Base-by-base conservation (phyloP, 352 stramenopile species). In the Phytophthora lateralis region DNA sequence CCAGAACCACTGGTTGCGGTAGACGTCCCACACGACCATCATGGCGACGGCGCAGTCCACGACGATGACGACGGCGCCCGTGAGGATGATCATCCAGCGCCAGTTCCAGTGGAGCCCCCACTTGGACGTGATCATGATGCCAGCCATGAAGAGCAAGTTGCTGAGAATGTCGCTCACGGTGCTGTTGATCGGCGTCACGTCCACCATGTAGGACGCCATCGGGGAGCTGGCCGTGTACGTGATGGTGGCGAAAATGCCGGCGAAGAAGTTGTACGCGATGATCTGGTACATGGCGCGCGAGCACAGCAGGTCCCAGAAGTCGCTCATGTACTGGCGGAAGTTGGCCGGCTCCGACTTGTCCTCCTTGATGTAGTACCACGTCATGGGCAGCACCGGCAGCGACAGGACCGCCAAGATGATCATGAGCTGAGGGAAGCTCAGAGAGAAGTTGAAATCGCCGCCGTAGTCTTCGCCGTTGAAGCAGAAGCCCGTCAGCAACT, bases 401-500 rank as follows among this genome's bases (percentile, higher is more conserved):
- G 61, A 57, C 6, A 64, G 50, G 10, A 75, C 42, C 4, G 64
- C 59, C 6, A 82, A 32, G 46, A 81, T 71, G 55, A 79, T 66
- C 72, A 84, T 84, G 3, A 85, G 15, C n/a, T 71, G 47, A 11
- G 75, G 76, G 61, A 89, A 87, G 50, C 56, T 75, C 8, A 91
- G 37, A 32, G 69, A 72, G 51, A 78, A 82, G 59, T 74, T 54
- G 50, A 83, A 91, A 30, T 64, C 56, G 8, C 81, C 81, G 32
- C 77, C 77, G 53, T 91, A 91, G 11, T 80, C 57, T 27, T 60
- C 48, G 6, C 74, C 75, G 65, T 89, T 91, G 55, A 90, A 77
- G 32, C 29, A 57, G 49, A 87, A 82, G 7, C 65, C 77, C 1
- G 66, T 54, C 4, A 84, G 29, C 12, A 81, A 20, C n/a, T 78